These are phyloP conservation scores for Clitopilus passeckerianus DNA, from an alignment of 768 basidiomycete species.

Conservation along the genomic window DNA sequence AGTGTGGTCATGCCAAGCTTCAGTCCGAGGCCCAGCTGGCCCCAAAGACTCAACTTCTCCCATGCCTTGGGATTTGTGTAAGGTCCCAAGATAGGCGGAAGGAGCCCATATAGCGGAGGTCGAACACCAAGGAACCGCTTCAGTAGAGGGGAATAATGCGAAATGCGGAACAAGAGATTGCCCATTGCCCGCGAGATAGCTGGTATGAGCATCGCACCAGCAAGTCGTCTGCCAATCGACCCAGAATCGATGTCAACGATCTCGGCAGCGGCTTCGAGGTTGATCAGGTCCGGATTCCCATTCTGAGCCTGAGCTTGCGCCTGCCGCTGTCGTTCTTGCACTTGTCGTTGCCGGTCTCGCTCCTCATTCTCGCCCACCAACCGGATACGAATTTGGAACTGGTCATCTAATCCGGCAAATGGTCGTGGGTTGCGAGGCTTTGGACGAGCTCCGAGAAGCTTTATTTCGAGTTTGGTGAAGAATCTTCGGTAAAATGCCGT, in stretches of 20 bases:
- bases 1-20: conserved; percentile 40
- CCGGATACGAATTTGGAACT: conserved; percentile 28
- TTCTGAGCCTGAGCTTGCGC: neutral
- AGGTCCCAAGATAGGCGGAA: conserved; percentile 9
- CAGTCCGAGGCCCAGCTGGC: conserved; percentile 21
- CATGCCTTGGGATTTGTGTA: conserved; percentile 10
- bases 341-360: conserved; percentile 3
- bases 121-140: conserved; percentile 33
- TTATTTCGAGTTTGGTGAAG: conserved; percentile 34
- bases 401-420: conserved; percentile 21
- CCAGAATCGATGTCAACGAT: conserved; percentile 53
- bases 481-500: conserved; percentile 37
- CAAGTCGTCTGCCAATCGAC: conserved; percentile 61
- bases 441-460: conserved; percentile 36
- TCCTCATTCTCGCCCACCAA: conserved; percentile 13
- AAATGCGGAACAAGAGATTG: conserved; percentile 46
- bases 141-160: conserved; percentile 36
- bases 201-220: conserved; percentile 67
- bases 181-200: conserved; percentile 67
- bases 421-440: conserved; percentile 20
- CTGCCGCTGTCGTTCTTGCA: conserved; percentile 1
- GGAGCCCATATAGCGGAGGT: conserved; percentile 15
- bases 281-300: conserved; percentile 35
- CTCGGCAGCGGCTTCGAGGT: conserved; percentile 46
- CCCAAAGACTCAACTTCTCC: conserved; percentile 16